Evolutionary conservation across 2,329 filamentous ascomycete genomes (phyloP), one percentile per base, ranked within the genome.

Genomic region (Xylaria sp.): DNA sequence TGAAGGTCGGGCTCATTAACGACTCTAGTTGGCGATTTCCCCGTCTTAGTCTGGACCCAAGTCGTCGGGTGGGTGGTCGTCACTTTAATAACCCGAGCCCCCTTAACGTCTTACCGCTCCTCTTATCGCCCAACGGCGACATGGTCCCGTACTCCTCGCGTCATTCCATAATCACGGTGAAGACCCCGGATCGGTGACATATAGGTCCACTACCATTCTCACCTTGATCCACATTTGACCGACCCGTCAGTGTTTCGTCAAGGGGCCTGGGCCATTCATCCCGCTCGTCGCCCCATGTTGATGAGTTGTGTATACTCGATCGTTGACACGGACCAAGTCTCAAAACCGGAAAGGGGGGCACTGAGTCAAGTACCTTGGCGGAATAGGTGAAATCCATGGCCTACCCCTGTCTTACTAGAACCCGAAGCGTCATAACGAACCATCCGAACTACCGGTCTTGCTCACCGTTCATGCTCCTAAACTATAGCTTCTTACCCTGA

Each of bases 151-250:
- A 25, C 60, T 41, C 51, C 50, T 68, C 41, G 39, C 57, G 50
- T 51, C 55, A 64, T 60, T 58, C 66, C 31, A n/a, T 39, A 63
- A 68, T 68, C 31, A 68, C 50, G 60, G 66, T 68, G 55, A 64
- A 64, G 54, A 50, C 48, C 66, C 55, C 50, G 39, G 65, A 63
- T 59, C 55, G 20, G 60, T 55, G 31, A 55, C 54, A 59, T 48
- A 55, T 50, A 63, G 54, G 52, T 60, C 60, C 60, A 64, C 61
- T 64, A 23, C 55, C 5, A 7, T 57, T 64, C 66, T 67, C 66
- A 67, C 66, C 61, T 64, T 60, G 31, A 48, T 64, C 65, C 65
- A 59, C 61, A 64, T 51, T 61, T 12, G 56, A 41, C 25, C 51
- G 44, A 28, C 61, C 61, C 10, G 50, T 44, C 37, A 28, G 15